These are phyloP conservation scores for Coprinopsis marcescibilis DNA, from an alignment of 768 basidiomycete species.

Conservation along the genomic window DNA sequence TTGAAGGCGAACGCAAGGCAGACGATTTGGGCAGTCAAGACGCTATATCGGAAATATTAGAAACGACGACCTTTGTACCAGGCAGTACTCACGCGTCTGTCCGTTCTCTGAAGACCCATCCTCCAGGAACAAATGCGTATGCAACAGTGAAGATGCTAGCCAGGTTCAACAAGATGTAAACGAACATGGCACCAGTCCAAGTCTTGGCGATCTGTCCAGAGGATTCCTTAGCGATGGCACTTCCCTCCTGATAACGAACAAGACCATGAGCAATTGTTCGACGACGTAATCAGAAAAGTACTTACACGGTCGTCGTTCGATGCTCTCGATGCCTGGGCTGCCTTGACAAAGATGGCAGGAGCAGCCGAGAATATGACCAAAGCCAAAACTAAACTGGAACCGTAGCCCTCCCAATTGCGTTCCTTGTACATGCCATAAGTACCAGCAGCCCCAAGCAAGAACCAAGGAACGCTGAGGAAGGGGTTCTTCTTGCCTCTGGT, in stretches of 20 bases:
- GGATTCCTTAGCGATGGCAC: conserved; percentile 2
- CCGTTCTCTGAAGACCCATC: conserved; percentile 66
- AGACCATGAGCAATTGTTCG: not conserved
- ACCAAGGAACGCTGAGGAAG: conserved; percentile 42
- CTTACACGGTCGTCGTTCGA: not conserved
- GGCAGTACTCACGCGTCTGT: conserved; percentile 56
- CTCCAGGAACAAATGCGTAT: conserved; percentile 87
- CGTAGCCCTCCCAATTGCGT: conserved; percentile 65
- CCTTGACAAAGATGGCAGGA: conserved; percentile 46
- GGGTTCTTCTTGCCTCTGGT: conserved; percentile 19
- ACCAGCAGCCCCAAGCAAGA: conserved; percentile 40
- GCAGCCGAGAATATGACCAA: conserved; percentile 61
- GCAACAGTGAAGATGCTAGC: conserved; percentile 80
- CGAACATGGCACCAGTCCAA: conserved; percentile 50
- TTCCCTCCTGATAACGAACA: not conserved
- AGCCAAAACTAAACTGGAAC: conserved; percentile 57
- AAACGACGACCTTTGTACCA: not conserved
- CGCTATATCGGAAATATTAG: conserved; percentile 28
- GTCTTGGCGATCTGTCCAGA: conserved; percentile 39
- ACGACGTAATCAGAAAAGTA: not conserved
- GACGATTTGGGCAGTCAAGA: conserved; percentile 46
- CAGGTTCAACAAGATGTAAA: conserved; percentile 59
- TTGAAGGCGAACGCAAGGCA: conserved; percentile 37
- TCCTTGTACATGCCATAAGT: conserved; percentile 53
- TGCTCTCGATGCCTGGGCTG: conserved; percentile 26